Evolutionary conservation across 805 yeast genomes (phyloP), one percentile per base, ranked within the genome.

Genomic region (Candida montana): DNA sequence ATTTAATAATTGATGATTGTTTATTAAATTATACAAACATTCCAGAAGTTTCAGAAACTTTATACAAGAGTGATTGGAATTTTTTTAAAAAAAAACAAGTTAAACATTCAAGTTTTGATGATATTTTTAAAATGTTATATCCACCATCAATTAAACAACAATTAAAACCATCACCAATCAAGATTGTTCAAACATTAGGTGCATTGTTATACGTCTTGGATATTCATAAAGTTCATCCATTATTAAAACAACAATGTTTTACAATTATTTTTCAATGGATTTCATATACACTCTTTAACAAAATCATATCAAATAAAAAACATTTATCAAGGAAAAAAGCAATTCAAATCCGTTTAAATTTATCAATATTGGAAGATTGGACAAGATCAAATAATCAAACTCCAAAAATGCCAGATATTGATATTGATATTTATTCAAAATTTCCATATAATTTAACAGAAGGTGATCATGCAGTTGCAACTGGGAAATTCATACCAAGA

Each of bases 331-430:
- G 99, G 45, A 74, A 87, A 1, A 77, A 81, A 47, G 98, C 97
- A 0, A 78, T 93, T 62, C 98, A 93, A 58, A 81, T 93, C 35
- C 69, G 97, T 41, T 72, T 93, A 41, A 93, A 93, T 53, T 55
- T 93, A 9, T 88, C 96, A 0, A 75, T 84, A 5, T 64, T 93
- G 33, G 97, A 93, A 61, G 96, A 93, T 56, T 93, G 99, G 99
- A 74, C 91, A 24, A 75, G 95, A 45, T 51, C 58, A 0, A 55
- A 54, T 32, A 48, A 57, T 40, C 41, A 50, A 15, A 53, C 55
- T 2, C 57, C 62, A 13, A 54, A 52, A 40, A 61, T 68, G 23
- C 57, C 62, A 8, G 56, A 64, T 32, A 55, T 65, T 33, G 71
- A 67, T 48, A 55, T 55, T 17, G 63, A 61, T 35, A 52, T 64